Evolutionary conservation across 2,329 filamentous ascomycete species (phyloP), one percentile per base, ranked within the genome.

Genomic region (Colletotrichum sp.): DNA sequence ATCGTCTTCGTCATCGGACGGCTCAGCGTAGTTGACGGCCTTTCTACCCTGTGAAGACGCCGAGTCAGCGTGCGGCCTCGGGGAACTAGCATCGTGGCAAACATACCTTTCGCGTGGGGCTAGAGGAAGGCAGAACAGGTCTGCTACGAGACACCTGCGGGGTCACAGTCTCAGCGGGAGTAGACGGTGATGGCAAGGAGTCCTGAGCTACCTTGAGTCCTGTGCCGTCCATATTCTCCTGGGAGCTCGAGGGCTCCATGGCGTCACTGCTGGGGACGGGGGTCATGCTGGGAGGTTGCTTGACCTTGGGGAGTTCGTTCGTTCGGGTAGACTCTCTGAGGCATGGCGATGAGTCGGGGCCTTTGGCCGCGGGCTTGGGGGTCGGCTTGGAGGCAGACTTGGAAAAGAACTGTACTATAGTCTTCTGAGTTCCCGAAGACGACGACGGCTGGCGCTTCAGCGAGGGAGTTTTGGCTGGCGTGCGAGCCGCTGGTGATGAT

Each of bases 231-330:
- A 91, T 88, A 77, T 94, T 93, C 79, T 94, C 92, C 78, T 95
- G 92, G 1, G 93, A 94, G 83, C 92, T 94, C 1, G 90, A 88
- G 26, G 92, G 92, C 69, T 94, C 92, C 30, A 92, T 83, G 44
- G 90, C 90, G 84, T 98, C 95, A 84, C 95, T 98, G 84, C 95
- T 98, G 7, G 95, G 94, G 8, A 94, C 90, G 6, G 95, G 95
- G 0, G 95, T 96, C 75, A 93, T 86, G 75, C 88, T 88, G 49
- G 86, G 75, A 80, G 85, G 75, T 80, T 85, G 80, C 81, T 88
- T 80, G 79, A 83, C 78, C 78, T 82, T 79, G 78, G 86, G 80
- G 82, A 84, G 83, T 2, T 86, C 82, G 71, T 88, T 89, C 77
- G 85, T 85, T 66, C 89, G 89, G 21, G 84, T 86, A 30, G 85